Percentiles rank a stretch among this genome's conserved stretches.
phyloP scores from a whole-genome alignment of 2,329 filamentous ascomycete genomes.

The Colletotrichum phormii region DNA sequence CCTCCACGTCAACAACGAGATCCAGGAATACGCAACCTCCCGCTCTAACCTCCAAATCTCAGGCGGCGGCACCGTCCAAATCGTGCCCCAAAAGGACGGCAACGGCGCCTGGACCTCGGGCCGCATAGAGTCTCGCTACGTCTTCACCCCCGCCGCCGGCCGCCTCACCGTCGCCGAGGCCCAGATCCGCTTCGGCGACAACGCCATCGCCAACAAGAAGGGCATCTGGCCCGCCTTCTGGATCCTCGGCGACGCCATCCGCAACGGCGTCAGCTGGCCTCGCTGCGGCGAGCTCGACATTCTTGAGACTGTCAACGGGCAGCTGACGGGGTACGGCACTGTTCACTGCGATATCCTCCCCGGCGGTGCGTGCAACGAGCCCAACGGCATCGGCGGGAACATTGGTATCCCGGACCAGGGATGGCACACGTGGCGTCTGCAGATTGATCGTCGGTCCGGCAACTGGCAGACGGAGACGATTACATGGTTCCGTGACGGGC shows the following conservation, averaged over 20 bases:
- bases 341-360: slow-evolving; percentile 58
- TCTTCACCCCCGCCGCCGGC: slow-evolving; percentile 56
- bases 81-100: slow-evolving; percentile 57
- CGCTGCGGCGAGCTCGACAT: slow-evolving; percentile 63
- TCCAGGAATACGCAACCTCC: slow-evolving; percentile 58
- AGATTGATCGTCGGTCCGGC: slow-evolving; percentile 56
- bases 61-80: slow-evolving; percentile 62
- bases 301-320: slow-evolving; percentile 61
- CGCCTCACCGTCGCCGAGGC: slow-evolving; percentile 56
- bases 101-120: slow-evolving; percentile 60
- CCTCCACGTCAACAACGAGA: slow-evolving; percentile 61
- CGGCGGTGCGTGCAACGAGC: slow-evolving; percentile 61
- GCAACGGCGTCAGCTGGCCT: slow-evolving; percentile 59
- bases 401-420: slow-evolving; percentile 54
- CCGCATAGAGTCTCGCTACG: slow-evolving; percentile 59
- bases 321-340: slow-evolving; percentile 58
- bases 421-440: slow-evolving; percentile 62
- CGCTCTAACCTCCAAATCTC: slow-evolving; percentile 61
- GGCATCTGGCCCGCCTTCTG: slow-evolving; percentile 67
- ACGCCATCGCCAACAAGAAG: slow-evolving; percentile 51
- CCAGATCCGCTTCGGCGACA: slow-evolving; percentile 56
- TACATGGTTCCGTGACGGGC: slow-evolving; percentile 61
- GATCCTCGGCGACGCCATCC: slow-evolving; percentile 60
- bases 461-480: slow-evolving; percentile 60
- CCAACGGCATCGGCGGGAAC: slow-evolving; percentile 50